Evolutionary conservation across 1,284 basidiomycete species (phyloP), one percentile per base, ranked within the genome.

Genomic region (Hymenochaete sp.): DNA sequence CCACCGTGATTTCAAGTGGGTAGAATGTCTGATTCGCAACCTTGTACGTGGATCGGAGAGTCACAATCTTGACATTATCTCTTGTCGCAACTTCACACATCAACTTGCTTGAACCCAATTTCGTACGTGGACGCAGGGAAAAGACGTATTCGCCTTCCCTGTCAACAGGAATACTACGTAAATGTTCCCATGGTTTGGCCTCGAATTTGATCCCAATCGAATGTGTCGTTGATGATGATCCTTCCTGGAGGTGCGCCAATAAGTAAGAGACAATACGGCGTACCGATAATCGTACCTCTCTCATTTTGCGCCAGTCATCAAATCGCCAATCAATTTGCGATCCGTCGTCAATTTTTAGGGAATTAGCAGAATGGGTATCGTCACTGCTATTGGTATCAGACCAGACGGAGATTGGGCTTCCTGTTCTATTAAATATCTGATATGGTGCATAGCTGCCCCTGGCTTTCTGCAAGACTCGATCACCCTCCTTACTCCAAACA

Each of bases 51-150:
- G 96, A 98, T 31, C 93, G 77, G 55, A 99, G 77, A 1, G 92
- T 98, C 52, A 98, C 89, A 50, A 96, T 67, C 69, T 99, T 99
- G 62, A 96, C 85, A 57, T 93, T 98, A 61, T 96, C 82, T 57
- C 89, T 76, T 24, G 98, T 80, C 54, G 79, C 83, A 52, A 98
- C 82, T 55, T 97, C 93, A 61, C 90, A 96, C 18, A 96, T 73
- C 33, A 99, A 62, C 31, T 93, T 85, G 60, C 90, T 82, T 3
- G 79, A 74, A 48, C 88, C 81, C 60, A 84, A 85, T 32, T 78
- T 78, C 13, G 67, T 72, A 53, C 82, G 76, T 5, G 96, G 93
- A 6, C 90, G 80, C 26, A 99, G 70, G 4, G 81, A 77, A 60
- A 95, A 91, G 11, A 89, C 75, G 58, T 82, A 93, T 63, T 97